These are phyloP conservation scores for Sindora glabra DNA, from an alignment of 306 rosid species.

Conservation along the genomic window DNA sequence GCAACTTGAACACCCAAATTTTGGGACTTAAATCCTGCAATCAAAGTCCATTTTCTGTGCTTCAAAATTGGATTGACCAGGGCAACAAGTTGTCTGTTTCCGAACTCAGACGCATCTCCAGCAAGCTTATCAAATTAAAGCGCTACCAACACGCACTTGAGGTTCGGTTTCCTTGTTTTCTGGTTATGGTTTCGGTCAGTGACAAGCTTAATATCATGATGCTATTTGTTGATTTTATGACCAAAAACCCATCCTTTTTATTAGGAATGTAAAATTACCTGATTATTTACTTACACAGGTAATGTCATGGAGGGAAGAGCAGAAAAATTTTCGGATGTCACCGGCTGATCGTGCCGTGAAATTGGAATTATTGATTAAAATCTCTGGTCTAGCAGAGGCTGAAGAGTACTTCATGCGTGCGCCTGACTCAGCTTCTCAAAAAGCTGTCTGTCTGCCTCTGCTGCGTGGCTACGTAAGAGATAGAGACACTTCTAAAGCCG, in stretches of 20 bases:
- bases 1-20: slow-evolving; percentile 26
- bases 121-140: slow-evolving; percentile 37
- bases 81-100: slow-evolving; percentile 34
- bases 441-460: slow-evolving; percentile 56
- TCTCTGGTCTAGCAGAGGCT: slow-evolving; percentile 48
- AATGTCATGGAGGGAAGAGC: slow-evolving; percentile 52
- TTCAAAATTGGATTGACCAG: slow-evolving; percentile 32
- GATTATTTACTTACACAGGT: slow-evolving; percentile 31
- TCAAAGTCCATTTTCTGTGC: slow-evolving; percentile 23
- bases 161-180: slow-evolving; percentile 26
- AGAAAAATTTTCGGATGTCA: slow-evolving; percentile 17
- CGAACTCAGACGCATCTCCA: slow-evolving; percentile 43
- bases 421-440: slow-evolving; percentile 38
- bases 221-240: background rate
- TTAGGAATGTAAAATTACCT: background rate
- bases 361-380: slow-evolving; percentile 45
- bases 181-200: background rate
- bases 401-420: slow-evolving; percentile 52
- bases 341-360: slow-evolving; percentile 51
- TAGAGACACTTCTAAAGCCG: slow-evolving; percentile 48
- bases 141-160: slow-evolving; percentile 54
- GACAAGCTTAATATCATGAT: background rate
- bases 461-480: slow-evolving; percentile 47
- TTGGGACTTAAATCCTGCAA: slow-evolving; percentile 15
- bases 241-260: too few relatives aligned